Evolutionary conservation across 2,329 filamentous ascomycete species (phyloP), one percentile per base, ranked within the genome.

Genomic region (Aspergillus hortae): DNA sequence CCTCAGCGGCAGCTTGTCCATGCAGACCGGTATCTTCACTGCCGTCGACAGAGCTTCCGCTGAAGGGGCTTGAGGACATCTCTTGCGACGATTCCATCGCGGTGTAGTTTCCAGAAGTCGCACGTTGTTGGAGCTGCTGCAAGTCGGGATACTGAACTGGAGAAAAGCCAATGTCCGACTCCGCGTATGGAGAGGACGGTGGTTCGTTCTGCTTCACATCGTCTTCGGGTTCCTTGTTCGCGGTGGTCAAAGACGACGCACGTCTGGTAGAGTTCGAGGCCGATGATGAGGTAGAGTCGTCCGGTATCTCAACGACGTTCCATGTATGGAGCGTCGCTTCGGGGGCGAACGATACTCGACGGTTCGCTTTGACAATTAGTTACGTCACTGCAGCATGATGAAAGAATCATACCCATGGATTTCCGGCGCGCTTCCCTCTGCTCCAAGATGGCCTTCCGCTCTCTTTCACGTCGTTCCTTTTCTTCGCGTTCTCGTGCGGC

Each of bases 261-360:
- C 89, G 82, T 60, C 90, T 79, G 11, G 88, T 90, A 10, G 86
- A 85, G 57, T 92, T 89, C 1, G 88, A 88, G 6, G 82, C 80
- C 6, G 85, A 87, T 10, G 84, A 86, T 12, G 87, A 88, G 1
- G 91, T 95, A 17, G 90, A 90, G 67, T 96, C 92, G 65, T 92
- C 90, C 67, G 85, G 81, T 56, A 92, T 88, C 65, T 97, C 92
- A 42, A 96, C 84, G 51, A 94, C 92, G 66, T 97, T 92, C 80
- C 95, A 97, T 0, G 94, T 99, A 68, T 99, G 94, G 33, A 99
- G 80, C 3, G 94, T 99, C 11, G 94, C 94, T 73, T 99, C 94
- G 1, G 94, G 94, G 4, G 94, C 94, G 71, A 99, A 99, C 0
- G 92, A 97, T 32, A 99, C 94, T 66, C 94, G 85, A 64, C 94